Conservation (phyloP, 257 asterid species). For the Nicotiana obtusifolia region DNA sequence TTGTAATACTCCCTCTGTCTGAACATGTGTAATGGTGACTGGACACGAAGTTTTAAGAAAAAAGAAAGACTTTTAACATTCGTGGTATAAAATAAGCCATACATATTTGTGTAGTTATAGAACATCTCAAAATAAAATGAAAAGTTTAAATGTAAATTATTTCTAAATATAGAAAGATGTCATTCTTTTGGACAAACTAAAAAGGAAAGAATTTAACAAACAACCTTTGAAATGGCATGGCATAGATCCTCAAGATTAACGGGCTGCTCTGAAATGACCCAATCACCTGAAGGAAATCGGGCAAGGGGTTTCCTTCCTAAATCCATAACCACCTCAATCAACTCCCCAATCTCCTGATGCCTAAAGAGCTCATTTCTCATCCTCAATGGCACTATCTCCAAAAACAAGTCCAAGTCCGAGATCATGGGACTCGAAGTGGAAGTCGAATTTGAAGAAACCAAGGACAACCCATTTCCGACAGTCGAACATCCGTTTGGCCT, state of each 20-base stretch:
- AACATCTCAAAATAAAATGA: too few relatives aligned
- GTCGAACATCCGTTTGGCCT: conserved; percentile 53
- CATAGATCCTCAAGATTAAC: conserved; percentile 75
- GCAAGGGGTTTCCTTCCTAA: conserved; percentile 95
- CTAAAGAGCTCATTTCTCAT: conserved; percentile 63
- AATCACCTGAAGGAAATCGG: conserved; percentile 88
- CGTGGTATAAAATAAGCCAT: too few relatives aligned
- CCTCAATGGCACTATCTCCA: conserved; percentile 69
- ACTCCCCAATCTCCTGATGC: conserved; percentile 57
- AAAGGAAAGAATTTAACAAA: background rate
- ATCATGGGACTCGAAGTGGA: conserved; percentile 54
- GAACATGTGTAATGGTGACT: too few relatives aligned
- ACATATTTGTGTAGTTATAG: too few relatives aligned
- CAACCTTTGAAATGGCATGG: conserved; percentile 85
- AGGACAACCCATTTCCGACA: conserved; percentile 45
- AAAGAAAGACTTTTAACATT: too few relatives aligned
- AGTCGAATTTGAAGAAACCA: conserved; percentile 33
- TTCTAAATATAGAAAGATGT: too few relatives aligned
- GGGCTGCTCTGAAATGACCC: conserved; percentile 67
- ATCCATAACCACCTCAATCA: conserved; percentile 96
- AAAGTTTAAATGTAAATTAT: too few relatives aligned
- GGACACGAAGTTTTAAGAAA: too few relatives aligned
- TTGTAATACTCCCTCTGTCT: background rate
- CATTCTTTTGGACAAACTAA: too few relatives aligned
- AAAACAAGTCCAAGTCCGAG: conserved; percentile 84